Evolutionary conservation across 768 basidiomycete species (phyloP).

Genomic region (Sarcodon aspratus): DNA sequence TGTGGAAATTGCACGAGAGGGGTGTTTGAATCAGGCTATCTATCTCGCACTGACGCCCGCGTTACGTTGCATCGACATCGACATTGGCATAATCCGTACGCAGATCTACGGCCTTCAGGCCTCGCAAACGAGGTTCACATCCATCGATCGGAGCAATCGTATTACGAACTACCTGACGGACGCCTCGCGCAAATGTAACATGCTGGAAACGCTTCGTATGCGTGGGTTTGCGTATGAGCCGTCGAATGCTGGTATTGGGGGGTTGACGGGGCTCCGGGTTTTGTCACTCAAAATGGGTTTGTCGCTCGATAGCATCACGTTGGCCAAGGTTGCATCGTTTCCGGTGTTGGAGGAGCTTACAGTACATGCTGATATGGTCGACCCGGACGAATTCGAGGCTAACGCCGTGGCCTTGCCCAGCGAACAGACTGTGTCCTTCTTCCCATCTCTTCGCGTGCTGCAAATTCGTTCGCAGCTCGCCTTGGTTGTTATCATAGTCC

Average conservation of each 20-base stretch:
- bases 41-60: conserved; percentile 1
- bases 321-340: conserved; percentile 10
- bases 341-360: conserved; percentile 8
- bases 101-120: neutral
- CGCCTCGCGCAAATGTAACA: neutral
- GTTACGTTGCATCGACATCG: conserved; percentile 3
- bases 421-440: neutral
- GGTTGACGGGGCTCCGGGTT: conserved; percentile 6
- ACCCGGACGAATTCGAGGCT: conserved; percentile 5
- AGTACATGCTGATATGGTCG: conserved; percentile 11
- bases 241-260: conserved; percentile 3
- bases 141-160: conserved; percentile 1
- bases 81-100: conserved; percentile 5
- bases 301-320: conserved; percentile 6
- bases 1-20: conserved; percentile 4
- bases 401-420: neutral
- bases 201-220: conserved; percentile 7
- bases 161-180: conserved; percentile 5
- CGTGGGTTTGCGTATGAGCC: conserved; percentile 7
- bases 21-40: conserved; percentile 4
- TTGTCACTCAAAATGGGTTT: conserved; percentile 9
- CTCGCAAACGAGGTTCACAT: too few relatives aligned
- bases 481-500: neutral
- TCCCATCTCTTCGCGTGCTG: conserved; percentile 9
- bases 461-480: conserved; percentile 4